Evolutionary conservation across 116 monocot genomes (phyloP).

Genomic region (Thalassia testudinum): DNA sequence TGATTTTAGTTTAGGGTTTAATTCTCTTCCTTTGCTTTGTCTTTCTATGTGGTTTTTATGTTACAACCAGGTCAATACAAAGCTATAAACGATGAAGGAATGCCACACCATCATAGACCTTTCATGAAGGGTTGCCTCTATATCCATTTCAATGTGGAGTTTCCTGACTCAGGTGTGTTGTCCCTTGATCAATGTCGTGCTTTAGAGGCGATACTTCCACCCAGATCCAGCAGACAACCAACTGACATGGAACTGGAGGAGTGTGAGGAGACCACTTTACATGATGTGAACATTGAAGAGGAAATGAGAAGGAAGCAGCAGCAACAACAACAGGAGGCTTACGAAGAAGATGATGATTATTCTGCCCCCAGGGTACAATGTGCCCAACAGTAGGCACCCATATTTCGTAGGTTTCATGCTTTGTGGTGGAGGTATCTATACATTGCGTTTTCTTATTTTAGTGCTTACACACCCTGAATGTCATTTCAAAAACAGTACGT

Average conservation of each 20-base stretch:
- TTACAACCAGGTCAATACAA: conserved; percentile 55
- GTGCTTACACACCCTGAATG: too few species aligned
- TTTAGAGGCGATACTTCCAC: conserved; percentile 37
- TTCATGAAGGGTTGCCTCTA: conserved; percentile 83
- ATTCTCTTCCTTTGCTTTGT: background rate
- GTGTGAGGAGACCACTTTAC: conserved; percentile 64
- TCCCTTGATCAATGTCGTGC: conserved; percentile 35
- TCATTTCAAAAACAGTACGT: too few species aligned
- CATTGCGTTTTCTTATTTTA: too few species aligned
- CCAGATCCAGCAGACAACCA: conserved; percentile 15
- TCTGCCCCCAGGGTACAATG: conserved; percentile 39
- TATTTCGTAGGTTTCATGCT: background rate
- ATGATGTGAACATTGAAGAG: conserved; percentile 68
- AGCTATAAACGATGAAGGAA: conserved; percentile 77
- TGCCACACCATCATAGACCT: conserved; percentile 62
- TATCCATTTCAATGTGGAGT: conserved; percentile 73
- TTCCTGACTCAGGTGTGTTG: conserved; percentile 46
- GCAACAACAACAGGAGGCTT: conserved; percentile 41
- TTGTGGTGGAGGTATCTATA: too few species aligned
- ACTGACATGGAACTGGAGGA: conserved; percentile 59
- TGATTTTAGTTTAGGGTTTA: too few species aligned
- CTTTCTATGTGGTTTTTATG: background rate
- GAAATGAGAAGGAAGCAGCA: conserved; percentile 66
- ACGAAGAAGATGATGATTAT: conserved; percentile 49
- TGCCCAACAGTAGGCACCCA: conserved; percentile 37